Base-by-base conservation (phyloP, 805 yeast species). In the Cyberlindnera mississippiensis region DNA sequence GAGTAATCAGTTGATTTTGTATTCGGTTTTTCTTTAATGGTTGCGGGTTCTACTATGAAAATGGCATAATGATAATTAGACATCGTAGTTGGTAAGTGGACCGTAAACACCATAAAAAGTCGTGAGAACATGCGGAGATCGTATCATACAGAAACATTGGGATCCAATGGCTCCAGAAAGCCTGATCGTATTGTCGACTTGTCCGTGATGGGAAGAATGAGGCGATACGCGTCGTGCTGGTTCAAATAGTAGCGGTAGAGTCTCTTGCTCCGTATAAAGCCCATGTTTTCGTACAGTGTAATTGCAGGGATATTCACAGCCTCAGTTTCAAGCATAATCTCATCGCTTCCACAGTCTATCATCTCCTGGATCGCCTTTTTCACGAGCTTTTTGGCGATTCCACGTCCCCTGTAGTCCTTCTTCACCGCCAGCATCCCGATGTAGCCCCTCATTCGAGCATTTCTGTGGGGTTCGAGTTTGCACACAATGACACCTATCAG, bases 391-490 rank as follows among this genome's bases (percentile, higher is more conserved):
- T 82, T 82, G 3, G 97, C 97, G 35, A 90, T 83, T 1, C 96
- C 96, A 33, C 66, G 68, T 3, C 95, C 90, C 41, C 99, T 68
- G 58, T 72, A 80, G 13, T 64, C 59, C 29, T 79, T 78, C 38
- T 81, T 80, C 11, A 91, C 95, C 0, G 95, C 96, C 41, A 93
- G 66, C 99, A 93, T 93, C 2, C 97, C 99, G 22, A 93, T 90
- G 57, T 93, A 93, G 0, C 99, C 99, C 46, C 99, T 72, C 51
- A 71, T 59, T 45, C 96, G 70, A 10, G 77, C 81, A 17, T 74
- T 71, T 45, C 91, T 72, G 62, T 91, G 97, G 1, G 75, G 68
- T 49, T 85, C 95, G 11, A 80, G 76, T 55, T 89, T 87, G 39
- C 95, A 81, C 6, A 93, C 85, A 7, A 91, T 80, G 29, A 84